These are phyloP conservation scores for Pyrenopolyporus hunteri DNA, from an alignment of 495 filamentous ascomycete genomes.

Conservation along the genomic window DNA sequence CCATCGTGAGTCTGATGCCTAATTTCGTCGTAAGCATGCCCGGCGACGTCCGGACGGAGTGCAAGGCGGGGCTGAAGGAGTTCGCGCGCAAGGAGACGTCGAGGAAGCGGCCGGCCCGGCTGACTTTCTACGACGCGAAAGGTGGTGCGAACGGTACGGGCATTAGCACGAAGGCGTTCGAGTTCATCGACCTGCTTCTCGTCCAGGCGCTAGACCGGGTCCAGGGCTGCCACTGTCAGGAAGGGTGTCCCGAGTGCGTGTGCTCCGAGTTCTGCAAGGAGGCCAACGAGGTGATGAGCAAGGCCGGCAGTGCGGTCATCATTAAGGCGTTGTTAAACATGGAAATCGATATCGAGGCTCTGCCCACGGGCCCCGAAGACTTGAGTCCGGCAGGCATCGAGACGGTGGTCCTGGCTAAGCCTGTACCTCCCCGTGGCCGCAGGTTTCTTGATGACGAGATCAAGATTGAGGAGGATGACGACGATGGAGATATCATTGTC, in stretches of 20 bases:
- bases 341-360: conserved; percentile 74
- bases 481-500: conserved; percentile 6
- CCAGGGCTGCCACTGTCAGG: conserved; percentile 67
- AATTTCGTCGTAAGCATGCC: conserved; percentile 86
- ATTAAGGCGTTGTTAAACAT: conserved; percentile 73
- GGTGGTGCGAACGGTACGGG: conserved; percentile 83
- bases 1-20: conserved; percentile 82
- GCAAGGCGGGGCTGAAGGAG: conserved; percentile 78
- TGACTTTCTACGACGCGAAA: conserved; percentile 96
- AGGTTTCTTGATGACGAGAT: conserved; percentile 22
- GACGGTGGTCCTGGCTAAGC: conserved; percentile 77
- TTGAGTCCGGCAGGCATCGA: conserved; percentile 73
- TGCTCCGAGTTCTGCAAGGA: conserved; percentile 86
- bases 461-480: conserved; percentile 29
- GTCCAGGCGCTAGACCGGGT: conserved; percentile 80
- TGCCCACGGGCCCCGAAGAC: conserved; percentile 83
- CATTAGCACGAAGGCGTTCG: conserved; percentile 89
- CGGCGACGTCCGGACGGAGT: conserved; percentile 90
- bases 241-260: conserved; percentile 88
- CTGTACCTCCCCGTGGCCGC: conserved; percentile 53
- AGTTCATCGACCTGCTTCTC: conserved; percentile 83
- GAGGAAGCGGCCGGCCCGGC: conserved; percentile 83
- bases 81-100: conserved; percentile 66
- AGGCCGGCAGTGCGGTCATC: conserved; percentile 82
- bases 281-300: conserved; percentile 90